Conservation (phyloP, 2,329 filamentous ascomycete genomes). For the Aspergillus sp. region DNA sequence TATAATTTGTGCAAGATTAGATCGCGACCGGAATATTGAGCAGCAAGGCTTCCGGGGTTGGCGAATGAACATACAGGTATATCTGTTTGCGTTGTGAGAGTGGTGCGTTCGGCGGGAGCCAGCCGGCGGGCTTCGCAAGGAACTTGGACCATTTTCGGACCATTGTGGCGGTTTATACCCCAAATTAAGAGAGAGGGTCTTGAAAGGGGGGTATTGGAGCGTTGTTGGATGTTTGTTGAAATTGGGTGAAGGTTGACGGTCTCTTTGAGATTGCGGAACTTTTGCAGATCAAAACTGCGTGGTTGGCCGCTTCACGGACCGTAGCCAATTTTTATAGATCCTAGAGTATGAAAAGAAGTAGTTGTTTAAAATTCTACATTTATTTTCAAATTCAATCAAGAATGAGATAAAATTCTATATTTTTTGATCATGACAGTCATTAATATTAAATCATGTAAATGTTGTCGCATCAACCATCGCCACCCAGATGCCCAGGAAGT, state of each 20-base stretch:
- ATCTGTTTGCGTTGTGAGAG: slow-evolving; percentile 43
- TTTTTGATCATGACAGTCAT: slow-evolving; percentile 10
- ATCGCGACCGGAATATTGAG: background rate
- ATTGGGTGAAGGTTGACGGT: background rate
- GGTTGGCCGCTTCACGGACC: slow-evolving; percentile 36
- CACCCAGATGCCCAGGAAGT: slow-evolving; percentile 11
- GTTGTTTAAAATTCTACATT: background rate
- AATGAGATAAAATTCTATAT: background rate
- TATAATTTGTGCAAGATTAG: slow-evolving; percentile 36
- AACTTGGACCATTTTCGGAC: slow-evolving; percentile 30
- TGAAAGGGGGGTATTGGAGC: background rate
- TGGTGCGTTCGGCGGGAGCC: slow-evolving; percentile 26
- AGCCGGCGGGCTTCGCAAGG: slow-evolving; percentile 26
- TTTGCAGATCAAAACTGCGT: slow-evolving; percentile 32
- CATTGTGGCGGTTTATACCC: slow-evolving; percentile 22
- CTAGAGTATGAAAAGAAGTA: background rate
- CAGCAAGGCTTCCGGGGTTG: too few species aligned
- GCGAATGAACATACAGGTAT: slow-evolving; percentile 54
- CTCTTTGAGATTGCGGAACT: slow-evolving; percentile 24
- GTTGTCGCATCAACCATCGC: background rate
- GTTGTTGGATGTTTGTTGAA: slow-evolving; percentile 5
- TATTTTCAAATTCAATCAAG: too few species aligned
- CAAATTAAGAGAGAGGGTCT: background rate
- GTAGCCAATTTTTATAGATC: slow-evolving; percentile 18
- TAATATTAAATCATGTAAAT: slow-evolving; percentile 23